A percentile compares a stretch with the other conserved stretches of the same genome.
Evolutionary conservation across 164 flowering plant genomes (phyloP).

Genomic region (Vitis labrusca): DNA sequence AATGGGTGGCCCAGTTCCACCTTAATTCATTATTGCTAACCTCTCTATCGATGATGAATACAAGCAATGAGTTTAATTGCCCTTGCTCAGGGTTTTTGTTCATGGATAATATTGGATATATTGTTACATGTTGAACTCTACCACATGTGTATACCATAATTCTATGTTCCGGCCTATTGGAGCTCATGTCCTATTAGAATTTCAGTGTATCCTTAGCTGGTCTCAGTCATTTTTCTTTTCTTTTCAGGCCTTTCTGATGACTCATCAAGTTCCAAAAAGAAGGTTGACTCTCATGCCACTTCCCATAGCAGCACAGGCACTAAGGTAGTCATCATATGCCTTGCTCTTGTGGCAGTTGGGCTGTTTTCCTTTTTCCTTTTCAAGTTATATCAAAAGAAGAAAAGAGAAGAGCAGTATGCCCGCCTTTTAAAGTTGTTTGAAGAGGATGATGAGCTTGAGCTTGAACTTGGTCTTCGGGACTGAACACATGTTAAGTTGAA

Average conservation of each 20-base stretch:
- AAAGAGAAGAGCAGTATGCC: conserved; percentile 84
- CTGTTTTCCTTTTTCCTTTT: conserved; percentile 51
- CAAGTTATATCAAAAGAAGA: conserved; percentile 85
- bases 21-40: too few relatives aligned
- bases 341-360: conserved; percentile 42
- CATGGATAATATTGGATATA: too few relatives aligned
- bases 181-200: neutral
- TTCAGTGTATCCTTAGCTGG: neutral
- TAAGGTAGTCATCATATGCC: conserved; percentile 38
- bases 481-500: conserved; percentile 24
- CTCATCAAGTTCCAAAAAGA: conserved; percentile 38
- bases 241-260: conserved; percentile 57
- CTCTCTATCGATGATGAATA: too few relatives aligned
- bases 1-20: too few relatives aligned
- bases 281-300: conserved; percentile 23
- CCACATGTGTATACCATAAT: too few relatives aligned
- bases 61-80: too few relatives aligned
- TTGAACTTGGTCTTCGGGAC: conserved; percentile 86
- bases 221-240: neutral
- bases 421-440: conserved; percentile 86
- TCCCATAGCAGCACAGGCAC: conserved; percentile 38
- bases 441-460: conserved; percentile 91
- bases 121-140: too few relatives aligned
- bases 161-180: too few relatives aligned
- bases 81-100: too few relatives aligned